Percentiles rank a stretch among this genome's conserved stretches.
Evolutionary conservation across 1,139 yeast species (phyloP).

Genomic region (Nakaseomyces delphensis): DNA sequence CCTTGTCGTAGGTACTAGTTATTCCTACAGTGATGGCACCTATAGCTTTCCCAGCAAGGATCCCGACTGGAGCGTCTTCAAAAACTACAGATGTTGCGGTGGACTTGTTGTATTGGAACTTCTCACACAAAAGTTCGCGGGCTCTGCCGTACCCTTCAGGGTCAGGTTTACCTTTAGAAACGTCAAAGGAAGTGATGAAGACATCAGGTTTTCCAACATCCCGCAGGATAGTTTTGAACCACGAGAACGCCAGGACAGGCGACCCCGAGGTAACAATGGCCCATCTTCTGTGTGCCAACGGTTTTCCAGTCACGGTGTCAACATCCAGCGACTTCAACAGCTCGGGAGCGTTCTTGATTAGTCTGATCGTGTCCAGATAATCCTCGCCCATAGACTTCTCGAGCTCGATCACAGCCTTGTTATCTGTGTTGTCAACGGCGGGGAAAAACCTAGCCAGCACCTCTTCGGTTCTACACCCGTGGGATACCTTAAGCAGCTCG

Average conservation of each 20-base stretch:
- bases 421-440: constrained; percentile 49
- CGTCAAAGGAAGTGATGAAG: constrained; percentile 68
- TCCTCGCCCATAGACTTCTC: constrained; percentile 59
- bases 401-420: constrained; percentile 44
- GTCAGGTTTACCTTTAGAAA: constrained; percentile 63
- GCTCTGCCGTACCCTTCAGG: constrained; percentile 57
- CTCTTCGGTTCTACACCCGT: constrained; percentile 67
- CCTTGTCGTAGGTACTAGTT: constrained; percentile 60
- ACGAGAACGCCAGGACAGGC: constrained; percentile 47
- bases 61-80: constrained; percentile 80
- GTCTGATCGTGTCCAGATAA: constrained; percentile 54
- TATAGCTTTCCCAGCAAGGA: constrained; percentile 66
- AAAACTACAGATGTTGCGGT: constrained; percentile 48
- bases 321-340: constrained; percentile 42
- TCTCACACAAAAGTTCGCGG: constrained; percentile 40
- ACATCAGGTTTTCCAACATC: constrained; percentile 44
- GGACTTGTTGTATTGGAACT: constrained; percentile 37
- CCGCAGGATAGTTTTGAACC: constrained; percentile 53
- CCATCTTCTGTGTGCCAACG: constrained; percentile 46
- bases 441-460: constrained; percentile 59
- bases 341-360: constrained; percentile 61
- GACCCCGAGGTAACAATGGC: constrained; percentile 76
- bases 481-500: constrained; percentile 58
- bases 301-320: constrained; percentile 23
- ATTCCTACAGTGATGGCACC: constrained; percentile 71